Conservation (phyloP, 306 rosid species). For the Abrus precatorius region DNA sequence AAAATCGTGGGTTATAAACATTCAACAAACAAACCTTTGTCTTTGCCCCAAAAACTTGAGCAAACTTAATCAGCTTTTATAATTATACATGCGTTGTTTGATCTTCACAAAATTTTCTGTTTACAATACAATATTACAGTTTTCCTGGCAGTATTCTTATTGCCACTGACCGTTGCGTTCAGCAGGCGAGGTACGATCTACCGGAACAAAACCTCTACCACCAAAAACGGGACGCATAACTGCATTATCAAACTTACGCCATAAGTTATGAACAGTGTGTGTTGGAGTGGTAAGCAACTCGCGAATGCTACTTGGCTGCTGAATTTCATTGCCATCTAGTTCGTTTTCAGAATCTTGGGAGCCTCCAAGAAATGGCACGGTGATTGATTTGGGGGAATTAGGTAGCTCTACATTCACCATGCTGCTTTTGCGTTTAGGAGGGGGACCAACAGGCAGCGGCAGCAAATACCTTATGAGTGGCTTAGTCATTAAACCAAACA, state of each 20-base stretch:
- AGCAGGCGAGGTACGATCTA: conserved; percentile 70
- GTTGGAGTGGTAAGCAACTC: conserved; percentile 80
- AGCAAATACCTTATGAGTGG: conserved; percentile 83
- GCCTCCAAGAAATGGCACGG: conserved; percentile 70
- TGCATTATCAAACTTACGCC: conserved; percentile 90
- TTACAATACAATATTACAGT: conserved; percentile 49
- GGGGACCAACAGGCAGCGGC: conserved; percentile 37
- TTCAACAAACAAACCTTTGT: neutral
- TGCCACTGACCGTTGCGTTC: conserved; percentile 58
- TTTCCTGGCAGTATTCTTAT: conserved; percentile 48
- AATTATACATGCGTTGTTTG: neutral
- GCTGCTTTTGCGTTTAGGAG: conserved; percentile 66
- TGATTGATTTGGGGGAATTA: conserved; percentile 66
- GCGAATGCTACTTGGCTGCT: conserved; percentile 72
- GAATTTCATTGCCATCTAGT: conserved; percentile 41
- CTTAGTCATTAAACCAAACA: conserved; percentile 91
- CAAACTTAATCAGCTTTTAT: neutral
- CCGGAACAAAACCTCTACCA: conserved; percentile 94
- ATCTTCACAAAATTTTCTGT: conserved; percentile 35
- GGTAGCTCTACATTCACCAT: conserved; percentile 55
- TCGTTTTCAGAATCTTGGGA: conserved; percentile 73
- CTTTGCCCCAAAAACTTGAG: neutral
- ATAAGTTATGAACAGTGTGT: conserved; percentile 80
- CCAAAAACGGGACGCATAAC: conserved; percentile 97
- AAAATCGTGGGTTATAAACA: no score